Evolutionary conservation across 371 early-diverging fungal species (phyloP).

Genomic region (Zopfochytrium polystomum): DNA sequence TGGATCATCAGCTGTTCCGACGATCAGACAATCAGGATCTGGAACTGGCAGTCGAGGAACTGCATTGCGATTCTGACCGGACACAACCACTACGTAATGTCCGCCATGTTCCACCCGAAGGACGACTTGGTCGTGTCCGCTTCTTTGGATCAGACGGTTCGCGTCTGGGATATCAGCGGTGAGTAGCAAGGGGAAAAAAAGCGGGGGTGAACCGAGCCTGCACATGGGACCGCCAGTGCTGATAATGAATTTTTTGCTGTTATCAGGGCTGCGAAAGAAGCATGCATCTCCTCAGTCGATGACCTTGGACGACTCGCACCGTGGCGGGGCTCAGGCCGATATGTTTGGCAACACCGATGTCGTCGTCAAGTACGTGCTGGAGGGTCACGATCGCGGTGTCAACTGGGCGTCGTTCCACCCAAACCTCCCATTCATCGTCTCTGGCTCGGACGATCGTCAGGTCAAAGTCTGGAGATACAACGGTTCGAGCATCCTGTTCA

Average conservation of each 20-base stretch:
- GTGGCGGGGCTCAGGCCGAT: constrained; percentile 63
- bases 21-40: constrained; percentile 98
- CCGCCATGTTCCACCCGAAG: constrained; percentile 95
- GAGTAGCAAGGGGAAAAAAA: constrained; percentile 33
- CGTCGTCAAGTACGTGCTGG: constrained; percentile 95
- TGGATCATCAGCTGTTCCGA: constrained; percentile 98
- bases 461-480: constrained; percentile 98
- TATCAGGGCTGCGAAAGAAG: constrained; percentile 76
- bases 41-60: constrained; percentile 99
- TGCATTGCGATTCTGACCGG: constrained; percentile 97
- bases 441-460: constrained; percentile 97
- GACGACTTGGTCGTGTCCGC: constrained; percentile 95
- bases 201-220: constrained; percentile 21
- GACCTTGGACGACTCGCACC: constrained; percentile 33
- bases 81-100: constrained; percentile 99
- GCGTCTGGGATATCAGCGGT: constrained; percentile 98
- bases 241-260: constrained; percentile 6
- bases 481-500: constrained; percentile 48
- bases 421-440: constrained; percentile 87
- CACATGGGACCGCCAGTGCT: background rate
- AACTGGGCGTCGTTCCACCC: constrained; percentile 98
- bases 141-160: constrained; percentile 96
- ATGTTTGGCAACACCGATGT: constrained; percentile 94
- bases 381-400: constrained; percentile 98
- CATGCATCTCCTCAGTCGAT: constrained; percentile 49